Conservation (phyloP, 1,284 basidiomycete genomes). For the Sanghuangporus weigelae region DNA sequence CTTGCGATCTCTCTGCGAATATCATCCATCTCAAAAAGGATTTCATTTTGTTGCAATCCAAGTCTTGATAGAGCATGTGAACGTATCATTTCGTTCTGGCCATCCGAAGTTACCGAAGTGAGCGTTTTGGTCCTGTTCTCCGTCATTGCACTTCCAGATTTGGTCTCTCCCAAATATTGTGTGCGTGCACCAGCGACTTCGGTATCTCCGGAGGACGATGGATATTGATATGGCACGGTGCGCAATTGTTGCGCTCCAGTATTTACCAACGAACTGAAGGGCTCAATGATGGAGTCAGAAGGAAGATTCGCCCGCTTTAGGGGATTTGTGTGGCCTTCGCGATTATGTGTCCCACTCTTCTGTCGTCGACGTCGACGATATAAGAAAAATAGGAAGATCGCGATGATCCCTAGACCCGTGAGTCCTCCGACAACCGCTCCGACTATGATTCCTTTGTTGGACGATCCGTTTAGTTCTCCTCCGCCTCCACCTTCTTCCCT, state of each 20-base stretch:
- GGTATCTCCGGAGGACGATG: background rate
- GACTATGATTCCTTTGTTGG: background rate
- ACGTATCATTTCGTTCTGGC: background rate
- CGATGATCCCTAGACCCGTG: background rate
- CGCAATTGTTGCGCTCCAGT: background rate
- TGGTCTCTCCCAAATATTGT: background rate
- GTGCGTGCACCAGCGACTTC: background rate
- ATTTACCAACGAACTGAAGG: background rate
- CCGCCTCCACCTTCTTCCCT: no score
- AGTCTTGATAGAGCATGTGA: background rate
- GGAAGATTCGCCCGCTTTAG: background rate
- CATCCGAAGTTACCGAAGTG: background rate
- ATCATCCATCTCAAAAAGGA: constrained; percentile 22
- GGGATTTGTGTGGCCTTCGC: no score
- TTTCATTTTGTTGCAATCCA: constrained; percentile 5
- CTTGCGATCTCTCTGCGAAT: constrained; percentile 24
- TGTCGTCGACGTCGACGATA: background rate
- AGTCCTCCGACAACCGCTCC: constrained; percentile 1
- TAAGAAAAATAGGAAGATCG: background rate
- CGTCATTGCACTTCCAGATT: background rate
- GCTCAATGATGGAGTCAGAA: background rate
- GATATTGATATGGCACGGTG: background rate
- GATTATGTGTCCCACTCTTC: no score
- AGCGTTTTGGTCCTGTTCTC: no score
- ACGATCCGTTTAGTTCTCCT: no score